A percentile compares a stretch with the other conserved stretches of the same genome.
Evolutionary conservation across 2,329 filamentous ascomycete genomes (phyloP).

Genomic region (Penicillium sp.): DNA sequence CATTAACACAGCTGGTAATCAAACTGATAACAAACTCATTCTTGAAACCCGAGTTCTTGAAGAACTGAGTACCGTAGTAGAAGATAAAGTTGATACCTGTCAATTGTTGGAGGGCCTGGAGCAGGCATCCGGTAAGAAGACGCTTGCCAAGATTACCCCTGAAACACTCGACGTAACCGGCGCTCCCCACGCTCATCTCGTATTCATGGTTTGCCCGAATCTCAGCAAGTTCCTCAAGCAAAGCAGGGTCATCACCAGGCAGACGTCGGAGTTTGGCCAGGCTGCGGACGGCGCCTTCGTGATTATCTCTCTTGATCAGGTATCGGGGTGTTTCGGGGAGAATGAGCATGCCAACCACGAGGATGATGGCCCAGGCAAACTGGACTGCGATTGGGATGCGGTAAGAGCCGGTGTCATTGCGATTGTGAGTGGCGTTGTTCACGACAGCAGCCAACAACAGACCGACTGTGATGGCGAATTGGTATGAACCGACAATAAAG

Average conservation of each 20-base stretch:
- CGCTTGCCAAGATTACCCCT: constrained; percentile 40
- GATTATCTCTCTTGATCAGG: constrained; percentile 74
- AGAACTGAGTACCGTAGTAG: constrained; percentile 47
- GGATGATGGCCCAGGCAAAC: constrained; percentile 76
- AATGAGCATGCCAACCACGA: constrained; percentile 71
- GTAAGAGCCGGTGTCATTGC: constrained; percentile 66
- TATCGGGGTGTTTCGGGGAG: constrained; percentile 83
- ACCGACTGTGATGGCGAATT: constrained; percentile 78
- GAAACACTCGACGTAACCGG: constrained; percentile 19
- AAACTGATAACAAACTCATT: constrained; percentile 35
- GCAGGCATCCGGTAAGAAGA: constrained; percentile 41
- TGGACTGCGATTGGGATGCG: constrained; percentile 79
- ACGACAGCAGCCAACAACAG: constrained; percentile 73
- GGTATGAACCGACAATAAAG: constrained; percentile 74
- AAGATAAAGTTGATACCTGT: constrained; percentile 51
- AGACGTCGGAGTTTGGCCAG: constrained; percentile 70
- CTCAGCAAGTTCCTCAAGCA: constrained; percentile 76
- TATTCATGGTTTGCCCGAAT: constrained; percentile 87
- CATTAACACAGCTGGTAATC: constrained; percentile 53
- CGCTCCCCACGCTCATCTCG: constrained; percentile 50
- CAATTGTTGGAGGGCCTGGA: constrained; percentile 47
- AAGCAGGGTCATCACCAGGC: constrained; percentile 67
- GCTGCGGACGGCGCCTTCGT: constrained; percentile 64
- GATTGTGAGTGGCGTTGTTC: constrained; percentile 68
- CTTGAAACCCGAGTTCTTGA: constrained; percentile 20